Evolutionary conservation across 2,329 filamentous ascomycete species (phyloP), one percentile per base, ranked within the genome.

Genomic region (Pseudopyricularia cyperi): DNA sequence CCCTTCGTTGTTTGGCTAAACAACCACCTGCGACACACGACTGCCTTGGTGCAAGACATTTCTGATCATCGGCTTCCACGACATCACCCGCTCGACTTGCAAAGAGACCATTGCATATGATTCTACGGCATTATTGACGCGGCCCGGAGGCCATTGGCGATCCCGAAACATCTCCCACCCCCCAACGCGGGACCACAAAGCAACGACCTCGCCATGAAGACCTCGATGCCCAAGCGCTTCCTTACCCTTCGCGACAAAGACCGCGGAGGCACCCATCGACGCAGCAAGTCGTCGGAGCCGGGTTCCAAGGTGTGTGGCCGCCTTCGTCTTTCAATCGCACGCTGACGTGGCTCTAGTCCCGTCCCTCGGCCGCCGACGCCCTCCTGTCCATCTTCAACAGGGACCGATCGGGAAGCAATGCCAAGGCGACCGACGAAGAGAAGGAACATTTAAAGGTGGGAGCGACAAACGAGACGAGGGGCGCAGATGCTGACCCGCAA

Each of bases 231-330:
- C 48, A 81, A 78, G 63, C 81, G 83, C 60, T 82, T 89, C 64
- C 79, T 87, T 55, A 86, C 79, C 65, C 73, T 83, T 58, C 79
- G 83, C 58, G 85, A 87, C 61, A 88, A 79, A 67, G 74, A 73
- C 64, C 39, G 28, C 26, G 50, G 50, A 17, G 72, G 69, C 54
- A 58, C 63, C 35, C 75, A 79, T 57, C 71, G 70, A 53, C 74
- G 77, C 54, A 73, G 71, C 60, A 79, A 76, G 59, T 80, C 77
- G 47, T 71, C 72, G 19, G 76, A 80, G 52, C 71, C 75, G 24
- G 65, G 68, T 24, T 71, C 71, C 56, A 80, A 76, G 71, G 77
- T 79, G 66, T 19, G 17, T 19, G 5, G 24, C 24, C 24, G 22
- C 39, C 15, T 6, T 26, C 19, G 12, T 15, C 24, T 19, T 24